These are phyloP conservation scores for Neonothopanus nambi DNA, from an alignment of 1,284 basidiomycete genomes.

Conservation along the genomic window DNA sequence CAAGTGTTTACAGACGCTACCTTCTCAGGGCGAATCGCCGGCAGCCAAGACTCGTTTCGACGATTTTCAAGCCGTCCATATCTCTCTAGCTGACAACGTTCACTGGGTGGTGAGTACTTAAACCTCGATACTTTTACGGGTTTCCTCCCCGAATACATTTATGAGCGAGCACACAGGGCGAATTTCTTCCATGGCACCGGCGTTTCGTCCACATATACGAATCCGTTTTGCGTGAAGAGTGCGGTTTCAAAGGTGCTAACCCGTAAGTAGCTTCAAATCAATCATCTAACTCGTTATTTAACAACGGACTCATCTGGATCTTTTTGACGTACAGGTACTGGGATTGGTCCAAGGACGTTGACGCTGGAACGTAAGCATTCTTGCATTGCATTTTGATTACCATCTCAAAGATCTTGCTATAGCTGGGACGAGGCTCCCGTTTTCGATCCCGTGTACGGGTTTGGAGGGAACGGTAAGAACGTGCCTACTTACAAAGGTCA, in stretches of 20 bases:
- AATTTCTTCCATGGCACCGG: constrained; percentile 44
- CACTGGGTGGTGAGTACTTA: constrained; percentile 29
- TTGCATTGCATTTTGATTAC: too few relatives aligned
- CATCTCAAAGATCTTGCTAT: neutral
- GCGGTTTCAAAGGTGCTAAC: constrained; percentile 34
- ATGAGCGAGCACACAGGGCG: constrained; percentile 28
- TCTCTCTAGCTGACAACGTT: constrained; percentile 24
- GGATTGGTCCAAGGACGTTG: constrained; percentile 40
- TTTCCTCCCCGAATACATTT: too few relatives aligned
- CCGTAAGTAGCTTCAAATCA: constrained; percentile 34
- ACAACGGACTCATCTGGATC: neutral
- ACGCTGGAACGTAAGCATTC: constrained; percentile 20
- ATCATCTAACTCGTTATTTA: too few relatives aligned
- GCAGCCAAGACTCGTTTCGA: constrained; percentile 29
- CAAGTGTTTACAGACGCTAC: constrained; percentile 28
- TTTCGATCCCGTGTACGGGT: constrained; percentile 33
- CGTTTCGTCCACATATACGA: constrained; percentile 33
- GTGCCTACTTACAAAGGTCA: constrained; percentile 20
- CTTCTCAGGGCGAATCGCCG: constrained; percentile 14
- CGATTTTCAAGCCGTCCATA: constrained; percentile 33
- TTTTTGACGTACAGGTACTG: constrained; percentile 32
- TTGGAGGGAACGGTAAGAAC: constrained; percentile 34
- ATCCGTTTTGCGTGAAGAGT: constrained; percentile 33
- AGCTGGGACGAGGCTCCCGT: constrained; percentile 32
- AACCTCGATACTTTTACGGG: neutral